These are phyloP conservation scores for Pyracantha coccinea DNA, from an alignment of 331 rosid species.

Conservation along the genomic window DNA sequence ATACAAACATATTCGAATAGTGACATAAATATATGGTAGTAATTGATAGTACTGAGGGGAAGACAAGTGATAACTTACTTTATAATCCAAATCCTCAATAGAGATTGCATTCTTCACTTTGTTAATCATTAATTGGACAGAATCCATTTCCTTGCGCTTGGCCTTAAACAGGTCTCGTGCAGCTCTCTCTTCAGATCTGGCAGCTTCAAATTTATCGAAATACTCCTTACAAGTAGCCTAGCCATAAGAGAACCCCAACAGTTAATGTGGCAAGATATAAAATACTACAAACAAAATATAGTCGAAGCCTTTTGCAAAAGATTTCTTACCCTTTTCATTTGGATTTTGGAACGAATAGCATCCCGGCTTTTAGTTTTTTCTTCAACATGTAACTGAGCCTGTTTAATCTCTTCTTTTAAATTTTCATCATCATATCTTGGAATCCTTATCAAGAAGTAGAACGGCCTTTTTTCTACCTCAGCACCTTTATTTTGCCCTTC, in stretches of 20 bases:
- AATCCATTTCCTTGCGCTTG: slow-evolving; percentile 69
- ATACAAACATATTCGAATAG: slow-evolving; percentile 2
- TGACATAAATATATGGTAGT: not conserved
- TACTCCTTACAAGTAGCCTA: slow-evolving; percentile 51
- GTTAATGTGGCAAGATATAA: slow-evolving; percentile 11
- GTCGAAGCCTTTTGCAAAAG: not conserved
- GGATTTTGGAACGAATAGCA: slow-evolving; percentile 44
- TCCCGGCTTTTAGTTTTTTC: slow-evolving; percentile 55
- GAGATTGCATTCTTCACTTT: slow-evolving; percentile 61
- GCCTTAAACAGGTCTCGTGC: slow-evolving; percentile 50
- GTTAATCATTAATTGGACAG: slow-evolving; percentile 45
- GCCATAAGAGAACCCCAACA: slow-evolving; percentile 20
- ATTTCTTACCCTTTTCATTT: slow-evolving; percentile 40
- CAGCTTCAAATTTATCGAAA: slow-evolving; percentile 38
- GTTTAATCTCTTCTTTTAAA: slow-evolving; percentile 48
- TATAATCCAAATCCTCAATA: slow-evolving; percentile 58
- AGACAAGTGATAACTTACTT: slow-evolving; percentile 33
- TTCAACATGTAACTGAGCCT: slow-evolving; percentile 44
- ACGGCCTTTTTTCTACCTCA: slow-evolving; percentile 53
- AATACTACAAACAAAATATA: slow-evolving; percentile 2
- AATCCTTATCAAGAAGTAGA: slow-evolving; percentile 52
- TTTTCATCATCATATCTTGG: slow-evolving; percentile 62
- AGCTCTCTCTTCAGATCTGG: slow-evolving; percentile 44
- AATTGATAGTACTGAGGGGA: not conserved
- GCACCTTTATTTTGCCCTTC: slow-evolving; percentile 35